Percentiles rank a stretch among this genome's conserved stretches.
These are phyloP conservation scores for Otatea glauca DNA, from an alignment of 176 grass and related monocot species.

Conservation along the genomic window DNA sequence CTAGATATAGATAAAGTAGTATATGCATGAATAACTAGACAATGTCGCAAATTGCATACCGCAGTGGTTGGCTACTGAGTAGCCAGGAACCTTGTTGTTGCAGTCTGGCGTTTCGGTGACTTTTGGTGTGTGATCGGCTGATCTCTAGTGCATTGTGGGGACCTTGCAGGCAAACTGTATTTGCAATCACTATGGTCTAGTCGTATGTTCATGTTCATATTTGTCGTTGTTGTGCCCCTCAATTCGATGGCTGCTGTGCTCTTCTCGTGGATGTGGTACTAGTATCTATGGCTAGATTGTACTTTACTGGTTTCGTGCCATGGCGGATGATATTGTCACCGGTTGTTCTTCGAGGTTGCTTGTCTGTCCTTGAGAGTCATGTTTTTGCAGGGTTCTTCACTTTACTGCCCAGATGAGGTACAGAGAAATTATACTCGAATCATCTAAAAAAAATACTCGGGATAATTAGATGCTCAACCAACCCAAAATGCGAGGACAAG, in stretches of 20 bases:
- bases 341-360: background rate
- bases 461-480: too few species aligned
- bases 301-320: background rate
- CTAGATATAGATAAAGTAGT: constrained; percentile 30
- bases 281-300: background rate
- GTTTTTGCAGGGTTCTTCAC: too few species aligned
- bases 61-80: background rate
- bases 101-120: background rate
- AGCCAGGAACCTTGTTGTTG: background rate
- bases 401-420: too few species aligned
- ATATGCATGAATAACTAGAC: constrained; percentile 37
- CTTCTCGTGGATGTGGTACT: background rate
- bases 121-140: background rate
- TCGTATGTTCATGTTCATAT: background rate
- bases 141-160: background rate
- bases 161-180: background rate
- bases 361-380: too few species aligned
- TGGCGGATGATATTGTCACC: background rate
- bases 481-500: too few species aligned
- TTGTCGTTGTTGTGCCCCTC: background rate
- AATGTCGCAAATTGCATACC: background rate
- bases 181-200: background rate
- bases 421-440: too few species aligned
- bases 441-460: too few species aligned
- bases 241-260: background rate